Percentiles rank a stretch among this genome's conserved stretches.
These are phyloP conservation scores for Spizellomyces sp. DNA, from an alignment of 192 early-diverging fungal genomes.

Conservation along the genomic window DNA sequence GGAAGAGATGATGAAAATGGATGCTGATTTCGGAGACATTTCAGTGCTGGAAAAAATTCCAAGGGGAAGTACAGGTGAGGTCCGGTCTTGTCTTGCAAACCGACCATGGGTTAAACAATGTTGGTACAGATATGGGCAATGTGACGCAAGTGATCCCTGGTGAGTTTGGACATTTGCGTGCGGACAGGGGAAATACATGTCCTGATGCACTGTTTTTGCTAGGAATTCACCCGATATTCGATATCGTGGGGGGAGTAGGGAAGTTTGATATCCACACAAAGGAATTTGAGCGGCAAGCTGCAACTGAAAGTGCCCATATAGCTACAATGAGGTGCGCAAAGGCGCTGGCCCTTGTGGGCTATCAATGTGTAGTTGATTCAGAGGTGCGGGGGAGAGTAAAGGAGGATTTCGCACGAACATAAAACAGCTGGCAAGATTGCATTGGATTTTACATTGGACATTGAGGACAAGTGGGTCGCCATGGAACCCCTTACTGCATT, in stretches of 20 bases:
- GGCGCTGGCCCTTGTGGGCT: conserved; percentile 50
- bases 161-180: too few relatives aligned
- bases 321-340: conserved; percentile 58
- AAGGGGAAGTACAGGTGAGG: conserved; percentile 64
- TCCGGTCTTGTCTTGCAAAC: conserved; percentile 40
- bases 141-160: too few relatives aligned
- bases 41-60: conserved; percentile 79
- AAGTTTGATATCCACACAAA: too few relatives aligned
- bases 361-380: conserved; percentile 29
- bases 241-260: too few relatives aligned
- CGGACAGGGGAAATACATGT: too few relatives aligned
- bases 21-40: conserved; percentile 46
- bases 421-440: too few relatives aligned
- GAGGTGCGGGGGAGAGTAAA: conserved; percentile 6
- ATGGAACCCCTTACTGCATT: too few relatives aligned
- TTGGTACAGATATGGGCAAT: too few relatives aligned
- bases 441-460: too few relatives aligned
- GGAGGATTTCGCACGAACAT: conserved; percentile 7
- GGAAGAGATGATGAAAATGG: conserved; percentile 21
- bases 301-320: conserved; percentile 59
- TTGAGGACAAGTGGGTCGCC: too few relatives aligned
- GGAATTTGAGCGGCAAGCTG: conserved; percentile 6
- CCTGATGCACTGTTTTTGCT: too few relatives aligned
- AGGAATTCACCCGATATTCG: too few relatives aligned
- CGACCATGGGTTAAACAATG: not conserved